Evolutionary conservation across 2,329 filamentous ascomycete genomes (phyloP).

Genomic region (Colletotrichum sp.): DNA sequence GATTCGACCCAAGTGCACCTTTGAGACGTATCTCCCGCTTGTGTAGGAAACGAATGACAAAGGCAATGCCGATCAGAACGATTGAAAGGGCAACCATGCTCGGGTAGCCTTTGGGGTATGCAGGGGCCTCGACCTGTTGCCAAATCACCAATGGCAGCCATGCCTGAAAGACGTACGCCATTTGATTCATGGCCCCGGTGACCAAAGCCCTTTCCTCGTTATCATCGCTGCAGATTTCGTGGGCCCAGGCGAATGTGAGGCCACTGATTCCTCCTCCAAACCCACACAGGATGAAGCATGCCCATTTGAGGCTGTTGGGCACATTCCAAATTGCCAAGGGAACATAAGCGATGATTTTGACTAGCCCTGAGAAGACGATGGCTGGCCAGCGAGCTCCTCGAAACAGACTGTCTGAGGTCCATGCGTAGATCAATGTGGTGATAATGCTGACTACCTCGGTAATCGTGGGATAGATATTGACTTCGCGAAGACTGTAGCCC

Average conservation of each 20-base stretch:
- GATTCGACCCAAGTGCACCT: background rate
- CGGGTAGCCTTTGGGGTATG: constrained; percentile 47
- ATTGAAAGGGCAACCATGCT: constrained; percentile 43
- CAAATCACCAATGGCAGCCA: constrained; percentile 62
- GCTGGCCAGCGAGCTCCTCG: constrained; percentile 54
- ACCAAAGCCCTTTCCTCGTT: constrained; percentile 13
- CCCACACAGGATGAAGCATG: constrained; percentile 47
- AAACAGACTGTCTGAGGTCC: constrained; percentile 10
- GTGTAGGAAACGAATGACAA: constrained; percentile 52
- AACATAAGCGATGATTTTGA: constrained; percentile 6
- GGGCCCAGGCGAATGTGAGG: constrained; percentile 23
- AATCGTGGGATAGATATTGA: constrained; percentile 46
- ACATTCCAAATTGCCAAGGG: constrained; percentile 62
- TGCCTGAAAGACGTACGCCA: constrained; percentile 53
- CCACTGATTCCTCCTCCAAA: constrained; percentile 9
- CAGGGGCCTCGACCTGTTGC: constrained; percentile 46
- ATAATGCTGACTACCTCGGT: constrained; percentile 11
- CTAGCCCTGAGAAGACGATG: background rate
- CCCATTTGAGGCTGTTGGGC: constrained; percentile 58
- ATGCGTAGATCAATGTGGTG: constrained; percentile 10
- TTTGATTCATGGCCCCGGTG: constrained; percentile 18
- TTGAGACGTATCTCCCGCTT: constrained; percentile 36
- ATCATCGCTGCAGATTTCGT: constrained; percentile 13
- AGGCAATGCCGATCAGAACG: constrained; percentile 53
- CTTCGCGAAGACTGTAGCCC: constrained; percentile 53